Conservation (phyloP, 805 yeast genomes). For the Metschnikowia matae region DNA sequence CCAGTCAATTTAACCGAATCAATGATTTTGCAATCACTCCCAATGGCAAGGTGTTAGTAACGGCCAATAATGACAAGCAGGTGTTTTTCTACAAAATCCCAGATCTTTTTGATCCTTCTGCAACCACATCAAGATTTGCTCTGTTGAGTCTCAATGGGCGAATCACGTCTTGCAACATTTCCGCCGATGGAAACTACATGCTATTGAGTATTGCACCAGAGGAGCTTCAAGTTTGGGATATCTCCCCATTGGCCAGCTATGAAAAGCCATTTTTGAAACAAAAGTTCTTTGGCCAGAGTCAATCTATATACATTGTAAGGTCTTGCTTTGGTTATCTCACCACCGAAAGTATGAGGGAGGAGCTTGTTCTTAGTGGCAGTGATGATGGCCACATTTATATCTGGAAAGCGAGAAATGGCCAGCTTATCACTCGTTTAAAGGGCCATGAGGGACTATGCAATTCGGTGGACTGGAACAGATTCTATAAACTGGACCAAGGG, state of each 20-base stretch:
- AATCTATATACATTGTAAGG: slow-evolving; percentile 64
- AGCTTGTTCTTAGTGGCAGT: slow-evolving; percentile 72
- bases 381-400: slow-evolving; percentile 76
- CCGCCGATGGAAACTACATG: slow-evolving; percentile 49
- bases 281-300: slow-evolving; percentile 69
- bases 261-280: slow-evolving; percentile 51
- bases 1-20: slow-evolving; percentile 42
- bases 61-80: slow-evolving; percentile 60
- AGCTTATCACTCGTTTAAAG: slow-evolving; percentile 53
- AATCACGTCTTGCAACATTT: slow-evolving; percentile 61
- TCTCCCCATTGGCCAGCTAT: slow-evolving; percentile 27
- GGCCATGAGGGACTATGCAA: slow-evolving; percentile 70
- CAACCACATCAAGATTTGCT: slow-evolving; percentile 36
- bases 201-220: slow-evolving; percentile 68
- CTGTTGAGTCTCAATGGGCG: slow-evolving; percentile 52
- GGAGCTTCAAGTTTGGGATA: slow-evolving; percentile 80
- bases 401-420: slow-evolving; percentile 74
- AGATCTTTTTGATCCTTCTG: slow-evolving; percentile 26
- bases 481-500: slow-evolving; percentile 17
- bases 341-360: slow-evolving; percentile 42
- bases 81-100: slow-evolving; percentile 58
- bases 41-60: slow-evolving; percentile 57
- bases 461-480: slow-evolving; percentile 68
- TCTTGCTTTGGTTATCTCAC: slow-evolving; percentile 69
- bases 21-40: slow-evolving; percentile 66